Evolutionary conservation across 305 asterid genomes (phyloP).

Genomic region (Solanum chacoense): DNA sequence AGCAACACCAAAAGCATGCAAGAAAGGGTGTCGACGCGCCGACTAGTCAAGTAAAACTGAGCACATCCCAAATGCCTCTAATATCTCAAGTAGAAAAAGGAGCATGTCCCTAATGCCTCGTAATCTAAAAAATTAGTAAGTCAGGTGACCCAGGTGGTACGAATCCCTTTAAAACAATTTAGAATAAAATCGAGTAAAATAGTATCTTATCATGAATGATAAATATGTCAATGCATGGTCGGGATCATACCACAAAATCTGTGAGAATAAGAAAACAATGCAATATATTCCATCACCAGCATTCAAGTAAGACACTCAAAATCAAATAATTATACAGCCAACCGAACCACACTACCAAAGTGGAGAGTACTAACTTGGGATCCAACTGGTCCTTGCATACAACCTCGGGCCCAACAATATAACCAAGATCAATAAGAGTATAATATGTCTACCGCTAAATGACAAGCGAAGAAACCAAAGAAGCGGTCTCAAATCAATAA

Average conservation of each 20-base stretch:
- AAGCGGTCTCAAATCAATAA: too few species aligned
- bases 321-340: too few species aligned
- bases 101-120: background rate
- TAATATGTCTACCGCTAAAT: too few species aligned
- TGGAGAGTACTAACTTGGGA: background rate
- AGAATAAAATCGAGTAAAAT: background rate
- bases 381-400: too few species aligned
- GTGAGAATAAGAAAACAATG: background rate
- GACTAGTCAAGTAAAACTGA: background rate
- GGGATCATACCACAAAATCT: background rate
- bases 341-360: background rate
- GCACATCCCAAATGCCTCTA: background rate
- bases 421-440: background rate
- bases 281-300: background rate
- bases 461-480: too few species aligned
- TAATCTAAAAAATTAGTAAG: background rate
- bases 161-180: background rate
- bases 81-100: too few species aligned
- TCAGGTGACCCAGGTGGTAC: background rate
- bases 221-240: background rate
- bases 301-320: background rate
- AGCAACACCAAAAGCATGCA: too few species aligned
- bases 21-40: background rate
- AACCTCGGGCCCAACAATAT: background rate
- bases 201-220: background rate